Evolutionary conservation across 495 filamentous ascomycete species (phyloP), one percentile per base, ranked within the genome.

Genomic region (Lentithecium fluviatile): DNA sequence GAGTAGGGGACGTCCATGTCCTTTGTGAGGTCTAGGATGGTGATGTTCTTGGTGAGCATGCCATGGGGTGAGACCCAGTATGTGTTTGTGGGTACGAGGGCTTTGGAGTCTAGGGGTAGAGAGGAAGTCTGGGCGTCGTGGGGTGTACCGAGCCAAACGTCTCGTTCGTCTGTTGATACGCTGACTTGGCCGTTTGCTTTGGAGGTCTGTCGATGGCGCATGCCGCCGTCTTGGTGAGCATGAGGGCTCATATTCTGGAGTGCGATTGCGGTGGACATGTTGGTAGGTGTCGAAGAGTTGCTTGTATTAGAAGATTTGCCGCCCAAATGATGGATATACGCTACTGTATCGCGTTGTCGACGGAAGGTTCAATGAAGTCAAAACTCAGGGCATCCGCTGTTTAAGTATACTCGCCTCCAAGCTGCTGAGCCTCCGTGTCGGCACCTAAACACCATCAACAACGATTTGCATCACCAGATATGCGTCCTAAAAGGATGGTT

Each of bases 41-140:
- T 38, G 56, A 68, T 68, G 10, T 24, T 26, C 29, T 49, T 52
- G 13, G 65, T 52, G 46, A 68, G 42, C 43, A 54, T 34, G 36
- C 46, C 38, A 56, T 68, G 60, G 0, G 65, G 65, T 0, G 52
- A 45, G 40, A 68, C 52, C 60, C 62, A 68, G 52, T 56, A 64
- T 21, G 60, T 64, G 29, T 45, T 50, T 20, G 54, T 64, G 12
- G 65, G 65, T 23, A 7, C 6, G 40, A 68, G 52, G 29, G 57
- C 20, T 0, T 11, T 23, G 7, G 58, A 45, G 11, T 60, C 56
- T 19, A 60, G 45, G 32, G 55, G 38, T 13, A 64, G 54, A n/a
- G n/a, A 7, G 2, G 29, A 29, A 2, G 54, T 36, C 15, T 38
- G 10, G 24, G 8, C 29, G 19, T 60, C 62, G 13, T 65, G 56